phyloP scores from a whole-genome alignment of 805 yeast species.

The Vanderwaltozyma yarrowii region DNA sequence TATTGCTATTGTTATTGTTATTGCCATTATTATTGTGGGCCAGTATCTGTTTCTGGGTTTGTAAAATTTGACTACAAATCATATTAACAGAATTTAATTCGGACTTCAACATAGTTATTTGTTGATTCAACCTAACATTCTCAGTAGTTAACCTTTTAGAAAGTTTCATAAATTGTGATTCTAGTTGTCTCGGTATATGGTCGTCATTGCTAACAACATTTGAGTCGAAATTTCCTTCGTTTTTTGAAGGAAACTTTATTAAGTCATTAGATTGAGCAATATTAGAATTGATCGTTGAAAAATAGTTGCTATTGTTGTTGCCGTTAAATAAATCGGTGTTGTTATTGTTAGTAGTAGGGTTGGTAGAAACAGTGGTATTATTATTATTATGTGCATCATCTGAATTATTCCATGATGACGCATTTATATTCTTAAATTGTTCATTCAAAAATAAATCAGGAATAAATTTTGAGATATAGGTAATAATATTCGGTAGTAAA shows the following conservation, averaged over 20 bases:
- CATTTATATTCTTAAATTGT: constrained; percentile 10
- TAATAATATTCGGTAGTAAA: constrained; percentile 21
- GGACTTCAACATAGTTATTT: constrained; percentile 19
- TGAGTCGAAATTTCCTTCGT: neutral
- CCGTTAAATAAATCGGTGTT: neutral
- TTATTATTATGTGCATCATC: neutral
- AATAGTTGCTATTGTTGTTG: neutral
- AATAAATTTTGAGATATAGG: constrained; percentile 21
- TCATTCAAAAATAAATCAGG: constrained; percentile 20
- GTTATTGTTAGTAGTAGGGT: neutral
- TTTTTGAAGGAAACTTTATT: too few species aligned
- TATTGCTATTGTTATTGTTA: neutral
- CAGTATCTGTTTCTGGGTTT: constrained; percentile 16
- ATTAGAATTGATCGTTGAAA: neutral
- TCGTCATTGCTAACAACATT: neutral
- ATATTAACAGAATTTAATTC: constrained; percentile 20
- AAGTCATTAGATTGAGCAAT: neutral
- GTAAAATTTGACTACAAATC: constrained; percentile 22
- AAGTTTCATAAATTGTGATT: constrained; percentile 16
- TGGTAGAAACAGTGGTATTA: neutral
- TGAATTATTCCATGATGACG: neutral
- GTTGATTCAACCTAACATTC: constrained; percentile 24
- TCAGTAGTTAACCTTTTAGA: constrained; percentile 24
- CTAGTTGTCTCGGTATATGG: constrained; percentile 4
- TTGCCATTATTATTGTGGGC: constrained; percentile 1